Evolutionary conservation across 306 rosid species (phyloP).

Genomic region (Psophocarpus tetragonolobus): DNA sequence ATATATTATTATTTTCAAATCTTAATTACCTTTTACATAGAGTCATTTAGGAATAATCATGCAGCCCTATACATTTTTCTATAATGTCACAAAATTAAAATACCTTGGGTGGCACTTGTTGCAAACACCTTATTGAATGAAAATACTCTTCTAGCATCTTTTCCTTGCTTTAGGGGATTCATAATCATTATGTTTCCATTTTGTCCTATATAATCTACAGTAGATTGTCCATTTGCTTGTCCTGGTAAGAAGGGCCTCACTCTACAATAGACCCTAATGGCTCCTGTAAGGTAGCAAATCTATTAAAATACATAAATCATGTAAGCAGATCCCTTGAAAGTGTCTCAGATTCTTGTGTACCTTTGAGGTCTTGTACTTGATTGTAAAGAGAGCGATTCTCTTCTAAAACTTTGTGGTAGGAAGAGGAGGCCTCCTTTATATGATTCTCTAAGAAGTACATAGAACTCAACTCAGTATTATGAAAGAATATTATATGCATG

Average conservation of each 20-base stretch:
- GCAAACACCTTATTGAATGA: constrained; percentile 87
- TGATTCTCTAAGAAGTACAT: constrained; percentile 57
- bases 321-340: constrained; percentile 20
- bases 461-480: constrained; percentile 27
- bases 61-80: not conserved
- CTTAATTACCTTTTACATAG: not conserved
- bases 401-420: constrained; percentile 82
- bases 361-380: constrained; percentile 97
- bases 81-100: constrained; percentile 6
- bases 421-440: constrained; percentile 71
- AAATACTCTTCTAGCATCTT: constrained; percentile 85
- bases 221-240: constrained; percentile 67
- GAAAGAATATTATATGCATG: not conserved
- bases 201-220: constrained; percentile 93
- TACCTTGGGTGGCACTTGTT: constrained; percentile 93
- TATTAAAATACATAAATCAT: not conserved
- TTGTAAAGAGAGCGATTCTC: constrained; percentile 87
- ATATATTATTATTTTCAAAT: not conserved
- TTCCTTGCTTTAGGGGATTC: constrained; percentile 87
- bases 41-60: not conserved
- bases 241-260: constrained; percentile 85
- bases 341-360: constrained; percentile 39
- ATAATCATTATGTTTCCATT: constrained; percentile 90
- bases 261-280: constrained; percentile 94
- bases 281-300: constrained; percentile 54